Conservation (phyloP, 495 filamentous ascomycete genomes). For the Penicillium lividum region DNA sequence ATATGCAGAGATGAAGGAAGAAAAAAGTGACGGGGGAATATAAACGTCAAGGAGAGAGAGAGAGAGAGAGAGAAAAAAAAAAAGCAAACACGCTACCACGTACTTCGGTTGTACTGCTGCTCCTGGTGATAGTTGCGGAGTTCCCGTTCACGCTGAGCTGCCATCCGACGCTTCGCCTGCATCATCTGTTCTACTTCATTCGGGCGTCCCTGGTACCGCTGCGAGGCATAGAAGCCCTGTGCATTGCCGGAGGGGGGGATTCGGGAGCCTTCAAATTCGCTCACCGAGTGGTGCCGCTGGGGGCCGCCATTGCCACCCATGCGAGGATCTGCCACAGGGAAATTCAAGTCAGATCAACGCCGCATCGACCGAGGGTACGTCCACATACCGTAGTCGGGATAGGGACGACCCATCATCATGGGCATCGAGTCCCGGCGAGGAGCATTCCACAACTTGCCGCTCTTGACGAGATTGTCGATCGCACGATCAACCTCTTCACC, state of each 20-base stretch:
- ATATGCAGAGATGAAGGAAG: constrained; percentile 42
- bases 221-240: constrained; percentile 90
- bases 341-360: constrained; percentile 28
- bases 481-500: constrained; percentile 94
- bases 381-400: constrained; percentile 58
- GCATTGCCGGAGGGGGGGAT: constrained; percentile 76
- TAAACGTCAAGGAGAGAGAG: constrained; percentile 29
- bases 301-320: constrained; percentile 36
- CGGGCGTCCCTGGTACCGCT: constrained; percentile 88
- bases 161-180: constrained; percentile 98
- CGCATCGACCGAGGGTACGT: constrained; percentile 12
- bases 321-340: constrained; percentile 48
- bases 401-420: constrained; percentile 63
- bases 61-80: constrained; percentile 28
- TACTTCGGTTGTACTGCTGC: constrained; percentile 99
- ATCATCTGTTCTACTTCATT: constrained; percentile 98
- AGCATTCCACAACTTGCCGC: constrained; percentile 84
- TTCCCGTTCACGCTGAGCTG: constrained; percentile 97
- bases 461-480: constrained; percentile 92
- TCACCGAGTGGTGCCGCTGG: constrained; percentile 79
- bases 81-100: constrained; percentile 53
- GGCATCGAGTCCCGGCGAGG: constrained; percentile 87
- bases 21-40: constrained; percentile 39
- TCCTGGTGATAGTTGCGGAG: constrained; percentile 99
- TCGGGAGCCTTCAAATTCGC: constrained; percentile 79